These are phyloP conservation scores for Warburgia ugandensis DNA, from an alignment of 164 flowering plant species.

Conservation along the genomic window DNA sequence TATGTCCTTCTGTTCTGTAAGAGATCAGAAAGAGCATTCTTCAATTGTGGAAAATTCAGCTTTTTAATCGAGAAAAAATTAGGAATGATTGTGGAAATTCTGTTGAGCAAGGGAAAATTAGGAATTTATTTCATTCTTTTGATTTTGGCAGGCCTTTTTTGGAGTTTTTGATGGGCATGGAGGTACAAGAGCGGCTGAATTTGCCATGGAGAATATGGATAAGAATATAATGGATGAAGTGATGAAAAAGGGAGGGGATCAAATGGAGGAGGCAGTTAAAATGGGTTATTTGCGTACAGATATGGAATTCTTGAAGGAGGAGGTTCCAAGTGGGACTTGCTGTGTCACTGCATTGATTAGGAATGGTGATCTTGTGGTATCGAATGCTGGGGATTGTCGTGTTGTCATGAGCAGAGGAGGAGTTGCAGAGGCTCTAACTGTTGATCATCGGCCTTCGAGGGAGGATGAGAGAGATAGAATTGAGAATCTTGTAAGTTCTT, in stretches of 20 bases:
- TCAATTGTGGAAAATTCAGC: not conserved
- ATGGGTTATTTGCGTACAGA: slow-evolving; percentile 60
- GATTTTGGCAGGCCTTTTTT: slow-evolving; percentile 44
- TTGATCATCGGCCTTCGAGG: slow-evolving; percentile 70
- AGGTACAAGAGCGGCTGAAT: slow-evolving; percentile 73
- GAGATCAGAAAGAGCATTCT: not conserved
- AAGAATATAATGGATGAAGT: slow-evolving; percentile 42
- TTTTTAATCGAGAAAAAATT: not conserved
- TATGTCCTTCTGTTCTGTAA: not conserved
- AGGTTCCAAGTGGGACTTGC: slow-evolving; percentile 56
- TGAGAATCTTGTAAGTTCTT: slow-evolving; percentile 39
- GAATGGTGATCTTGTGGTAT: slow-evolving; percentile 50
- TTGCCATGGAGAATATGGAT: slow-evolving; percentile 72
- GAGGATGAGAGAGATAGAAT: slow-evolving; percentile 56
- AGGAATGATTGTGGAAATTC: not conserved
- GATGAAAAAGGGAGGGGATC: slow-evolving; percentile 24
- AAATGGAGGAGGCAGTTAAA: slow-evolving; percentile 41
- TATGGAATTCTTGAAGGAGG: slow-evolving; percentile 43
- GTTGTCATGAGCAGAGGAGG: slow-evolving; percentile 77
- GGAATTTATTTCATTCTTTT: not conserved
- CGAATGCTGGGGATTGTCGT: slow-evolving; percentile 89
- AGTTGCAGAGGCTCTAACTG: slow-evolving; percentile 69
- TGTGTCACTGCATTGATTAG: slow-evolving; percentile 69
- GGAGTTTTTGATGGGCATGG: slow-evolving; percentile 99
- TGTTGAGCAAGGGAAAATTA: not conserved